Base-by-base conservation (phyloP, 768 basidiomycete species). In the Lyophyllum decastes region DNA sequence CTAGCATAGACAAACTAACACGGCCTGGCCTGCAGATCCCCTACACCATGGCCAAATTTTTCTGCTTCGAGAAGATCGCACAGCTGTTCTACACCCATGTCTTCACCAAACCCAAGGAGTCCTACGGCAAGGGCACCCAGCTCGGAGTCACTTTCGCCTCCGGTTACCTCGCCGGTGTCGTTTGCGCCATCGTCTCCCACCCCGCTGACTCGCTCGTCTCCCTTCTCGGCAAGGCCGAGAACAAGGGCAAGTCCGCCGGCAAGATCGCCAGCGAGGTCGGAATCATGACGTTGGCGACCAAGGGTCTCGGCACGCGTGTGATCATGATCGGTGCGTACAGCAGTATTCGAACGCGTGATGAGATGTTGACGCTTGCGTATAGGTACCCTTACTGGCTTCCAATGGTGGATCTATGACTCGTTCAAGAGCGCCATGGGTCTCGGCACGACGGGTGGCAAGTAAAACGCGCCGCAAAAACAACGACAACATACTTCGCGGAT, bases 41-140 rank as follows among this genome's bases (percentile, higher is more conserved):
- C 53, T 97, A 97, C 82, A 97, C 95, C 68, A 95, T 97, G 94
- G 94, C 94, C 81, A 97, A 97, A 78, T 97, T 97, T 86, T 93
- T 85, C 85, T 94, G 92, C 84, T 95, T 88, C 73, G 93, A 95
- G 74, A 87, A 88, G 81, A 90, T 90, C 66, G 92, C 90, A 71
- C 81, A 86, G 68, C 72, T 90, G 65, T 95, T 95, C 81, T 93
- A 93, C 76, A 92, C 89, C 63, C 85, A 90, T 70, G 90, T 94
- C 73, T 89, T 95, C 77, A 82, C 88, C 43, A 76, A 80, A 58
- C 89, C 90, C 66, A 93, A 92, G 74, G 84, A 89, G 11, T 78
- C 83, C 14, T 92, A 93, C 74, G 74, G 83, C 77, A 88, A 94
- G 79, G 73, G 82, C 62, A 95, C 88, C 46, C 92, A 95, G 71